These are phyloP conservation scores for Mikania micrantha DNA, from an alignment of 129 eudicot genomes.

Conservation along the genomic window DNA sequence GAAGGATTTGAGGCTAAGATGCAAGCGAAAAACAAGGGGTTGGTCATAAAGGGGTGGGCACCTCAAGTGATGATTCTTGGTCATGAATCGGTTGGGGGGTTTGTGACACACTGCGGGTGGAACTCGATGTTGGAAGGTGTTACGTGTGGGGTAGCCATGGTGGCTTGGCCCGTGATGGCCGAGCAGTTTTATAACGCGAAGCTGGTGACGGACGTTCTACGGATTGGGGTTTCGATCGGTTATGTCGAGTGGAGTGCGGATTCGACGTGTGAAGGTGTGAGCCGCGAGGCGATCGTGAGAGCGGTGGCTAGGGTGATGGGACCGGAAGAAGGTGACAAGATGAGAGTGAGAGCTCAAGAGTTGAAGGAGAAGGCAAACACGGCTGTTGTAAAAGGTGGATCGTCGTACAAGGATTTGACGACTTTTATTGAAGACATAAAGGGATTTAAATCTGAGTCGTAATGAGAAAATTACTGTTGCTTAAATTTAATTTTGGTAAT, in stretches of 20 bases:
- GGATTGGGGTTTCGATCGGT: constrained; percentile 44
- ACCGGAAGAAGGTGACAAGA: constrained; percentile 35
- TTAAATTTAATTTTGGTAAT: too few relatives aligned
- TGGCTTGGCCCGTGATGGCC: constrained; percentile 48
- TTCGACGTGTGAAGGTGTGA: constrained; percentile 22
- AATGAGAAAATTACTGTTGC: too few relatives aligned
- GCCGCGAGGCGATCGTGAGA: constrained; percentile 24
- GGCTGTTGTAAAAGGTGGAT: constrained; percentile 44
- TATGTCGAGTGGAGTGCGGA: constrained; percentile 26
- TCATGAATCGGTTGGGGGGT: constrained; percentile 41
- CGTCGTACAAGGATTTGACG: constrained; percentile 33
- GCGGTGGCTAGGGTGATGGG: constrained; percentile 38
- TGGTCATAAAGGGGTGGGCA: constrained; percentile 58
- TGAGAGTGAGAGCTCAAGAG: constrained; percentile 34
- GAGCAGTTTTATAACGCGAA: constrained; percentile 60
- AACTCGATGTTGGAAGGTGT: constrained; percentile 53
- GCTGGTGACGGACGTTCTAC: constrained; percentile 39
- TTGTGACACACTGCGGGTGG: constrained; percentile 66
- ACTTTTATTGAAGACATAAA: constrained; percentile 27
- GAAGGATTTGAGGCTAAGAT: constrained; percentile 41
- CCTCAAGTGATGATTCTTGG: constrained; percentile 51
- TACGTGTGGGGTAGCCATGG: constrained; percentile 53
- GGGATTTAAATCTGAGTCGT: neutral
- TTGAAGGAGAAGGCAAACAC: constrained; percentile 31
- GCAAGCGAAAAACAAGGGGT: constrained; percentile 29